Evolutionary conservation across 2,329 filamentous ascomycete genomes (phyloP).

Genomic region (Clonostachys chloroleuca): DNA sequence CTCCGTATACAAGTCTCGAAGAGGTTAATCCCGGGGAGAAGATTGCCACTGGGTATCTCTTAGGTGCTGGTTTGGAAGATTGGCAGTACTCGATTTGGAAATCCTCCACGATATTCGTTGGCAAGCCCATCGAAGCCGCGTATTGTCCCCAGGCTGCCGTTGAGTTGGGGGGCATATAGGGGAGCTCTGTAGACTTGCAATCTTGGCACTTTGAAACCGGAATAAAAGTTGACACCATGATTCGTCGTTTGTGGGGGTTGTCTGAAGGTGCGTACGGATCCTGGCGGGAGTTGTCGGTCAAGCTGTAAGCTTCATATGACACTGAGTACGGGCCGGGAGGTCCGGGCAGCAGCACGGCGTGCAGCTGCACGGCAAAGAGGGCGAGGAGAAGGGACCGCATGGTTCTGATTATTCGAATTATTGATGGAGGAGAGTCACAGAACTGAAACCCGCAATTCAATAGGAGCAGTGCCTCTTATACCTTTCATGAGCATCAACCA

Average conservation of each 20-base stretch:
- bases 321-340: constrained; percentile 2
- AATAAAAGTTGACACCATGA: constrained; percentile 6
- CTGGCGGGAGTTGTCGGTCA: constrained; percentile 9
- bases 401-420: background rate
- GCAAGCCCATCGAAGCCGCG: constrained; percentile 4
- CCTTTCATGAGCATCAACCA: too few relatives aligned
- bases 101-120: constrained; percentile 4
- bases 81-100: constrained; percentile 10
- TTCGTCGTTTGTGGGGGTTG: constrained; percentile 6
- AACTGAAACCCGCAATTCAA: too few relatives aligned
- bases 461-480: too few relatives aligned
- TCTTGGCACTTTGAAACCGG: constrained; percentile 2
- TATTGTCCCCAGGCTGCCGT: constrained; percentile 1
- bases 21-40: constrained; percentile 34
- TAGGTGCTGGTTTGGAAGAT: background rate
- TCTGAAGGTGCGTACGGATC: constrained; percentile 10
- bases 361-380: background rate
- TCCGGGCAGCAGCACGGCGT: background rate
- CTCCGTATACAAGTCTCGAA: constrained; percentile 31
- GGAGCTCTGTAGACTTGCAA: constrained; percentile 3
- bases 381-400: background rate
- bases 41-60: constrained; percentile 12
- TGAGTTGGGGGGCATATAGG: constrained; percentile 9
- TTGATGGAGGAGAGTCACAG: too few relatives aligned
- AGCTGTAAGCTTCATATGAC: constrained; percentile 4